Base-by-base conservation (phyloP, 2,329 filamentous ascomycete genomes). In the Plenodomus biglobosus region DNA sequence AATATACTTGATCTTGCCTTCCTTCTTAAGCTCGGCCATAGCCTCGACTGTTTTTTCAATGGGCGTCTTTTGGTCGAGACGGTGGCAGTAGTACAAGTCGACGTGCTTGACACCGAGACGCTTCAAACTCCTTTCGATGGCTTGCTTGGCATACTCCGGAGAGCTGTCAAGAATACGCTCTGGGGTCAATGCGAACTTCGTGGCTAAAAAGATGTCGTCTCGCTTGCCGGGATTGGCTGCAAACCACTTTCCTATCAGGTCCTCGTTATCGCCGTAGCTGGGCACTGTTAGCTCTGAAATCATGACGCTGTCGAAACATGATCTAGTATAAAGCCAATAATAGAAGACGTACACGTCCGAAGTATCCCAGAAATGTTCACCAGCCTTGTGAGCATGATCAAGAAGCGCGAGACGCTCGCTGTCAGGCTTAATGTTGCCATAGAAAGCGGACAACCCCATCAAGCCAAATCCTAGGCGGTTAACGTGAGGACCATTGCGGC, bases 11-110 rank as follows among this genome's bases (percentile, higher is more conserved):
- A 81, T 75, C 51, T 82, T 82, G 24, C 79, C 79, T 40, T 62
- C 61, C 84, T 78, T 72, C 1, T 81, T 79, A 24, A 88, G 62
- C 62, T 88, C 73, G 2, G 50, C 77, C 73, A 83, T 71, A 13
- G 71, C 77, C 38, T 74, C 61, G 2, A 82, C 69, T 0, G 79
- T 83, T 58, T 73, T 70, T 59, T 78, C 76, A 40, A 78, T 68
- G 2, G 76, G 76, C 4, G 74, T 77, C 50, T 68, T 70, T 35
- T 57, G 55, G 50, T 78, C 74, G 19, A 76, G 58, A 3, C 75
- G 71, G 53, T 78, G 75, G 40, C 60, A 64, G 52, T 74, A 73
- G 64, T 77, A 78, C 6, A 78, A 63, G 55, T 78, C 76, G 19
- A 78, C 65, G 80, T 1, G 75, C 5, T 65, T 45, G 8, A 76